Percentiles rank a stretch among this genome's conserved stretches.
phyloP scores from a whole-genome alignment of 176 grass and related monocot species.

The Lolium multiflorum region DNA sequence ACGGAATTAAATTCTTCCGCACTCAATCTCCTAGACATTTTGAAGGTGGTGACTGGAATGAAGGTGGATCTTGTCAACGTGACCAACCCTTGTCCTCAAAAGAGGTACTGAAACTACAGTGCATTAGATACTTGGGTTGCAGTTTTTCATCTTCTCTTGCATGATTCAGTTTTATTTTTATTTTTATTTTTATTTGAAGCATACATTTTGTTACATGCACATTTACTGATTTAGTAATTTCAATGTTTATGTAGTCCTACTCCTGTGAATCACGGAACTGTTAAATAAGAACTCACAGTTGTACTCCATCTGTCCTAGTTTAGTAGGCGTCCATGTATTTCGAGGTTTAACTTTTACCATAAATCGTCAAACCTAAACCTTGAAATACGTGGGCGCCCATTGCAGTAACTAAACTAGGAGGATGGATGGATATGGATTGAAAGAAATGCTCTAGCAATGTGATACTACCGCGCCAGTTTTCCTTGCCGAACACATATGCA shows the following conservation, averaged over 20 bases:
- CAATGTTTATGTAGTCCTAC: constrained; percentile 6
- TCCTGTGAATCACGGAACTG: not conserved
- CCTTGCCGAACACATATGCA: constrained; percentile 3
- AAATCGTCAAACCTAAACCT: not conserved
- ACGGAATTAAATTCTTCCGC: constrained; percentile 69
- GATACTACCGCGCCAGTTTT: not conserved
- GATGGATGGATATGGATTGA: not conserved
- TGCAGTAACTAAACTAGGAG: not conserved
- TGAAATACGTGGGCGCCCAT: not conserved
- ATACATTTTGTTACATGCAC: constrained; percentile 20
- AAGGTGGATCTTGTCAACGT: constrained; percentile 72
- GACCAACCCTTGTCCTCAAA: constrained; percentile 52
- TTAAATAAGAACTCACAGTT: not conserved
- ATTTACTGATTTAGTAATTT: not conserved
- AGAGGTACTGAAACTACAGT: constrained; percentile 53
- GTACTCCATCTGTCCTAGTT: not conserved
- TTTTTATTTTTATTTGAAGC: not conserved
- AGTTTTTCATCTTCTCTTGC: not conserved
- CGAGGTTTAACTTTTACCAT: not conserved
- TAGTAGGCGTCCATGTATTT: not conserved
- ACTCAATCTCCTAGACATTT: constrained; percentile 95
- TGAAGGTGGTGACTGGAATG: constrained; percentile 94
- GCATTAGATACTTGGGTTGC: not conserved
- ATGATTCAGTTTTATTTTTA: not conserved
- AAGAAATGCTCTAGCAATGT: not conserved